phyloP scores from a whole-genome alignment of 78 protist species.

The Planoprotostelium fungivorum region DNA sequence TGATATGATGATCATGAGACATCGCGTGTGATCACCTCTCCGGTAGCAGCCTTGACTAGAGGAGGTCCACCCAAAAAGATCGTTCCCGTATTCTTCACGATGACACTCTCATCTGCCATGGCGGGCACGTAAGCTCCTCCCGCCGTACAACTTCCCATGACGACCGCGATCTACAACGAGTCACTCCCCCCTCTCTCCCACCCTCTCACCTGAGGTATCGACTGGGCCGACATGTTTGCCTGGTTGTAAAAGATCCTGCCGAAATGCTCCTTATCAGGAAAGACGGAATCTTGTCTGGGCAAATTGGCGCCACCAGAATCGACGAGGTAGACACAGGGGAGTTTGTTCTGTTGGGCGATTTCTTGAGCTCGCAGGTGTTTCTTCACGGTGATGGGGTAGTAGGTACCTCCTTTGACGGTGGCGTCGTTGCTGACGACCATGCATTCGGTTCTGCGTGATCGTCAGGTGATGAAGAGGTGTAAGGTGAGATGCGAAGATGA shows the following conservation, averaged over 20 bases:
- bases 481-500: too few species aligned
- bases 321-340: slow-evolving; percentile 95
- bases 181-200: background rate
- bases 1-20: too few species aligned
- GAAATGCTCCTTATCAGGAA: slow-evolving; percentile 94
- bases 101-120: slow-evolving; percentile 93
- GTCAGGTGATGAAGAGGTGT: too few species aligned
- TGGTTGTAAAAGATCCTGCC: slow-evolving; percentile 97
- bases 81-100: slow-evolving; percentile 88
- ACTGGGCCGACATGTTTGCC: slow-evolving; percentile 82
- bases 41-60: slow-evolving; percentile 95
- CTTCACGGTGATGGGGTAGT: slow-evolving; percentile 95
- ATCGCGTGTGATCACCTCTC: slow-evolving; percentile 34
- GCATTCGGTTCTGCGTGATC: slow-evolving; percentile 37
- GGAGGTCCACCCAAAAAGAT: slow-evolving; percentile 97
- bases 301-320: slow-evolving; percentile 94
- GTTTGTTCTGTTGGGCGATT: slow-evolving; percentile 84
- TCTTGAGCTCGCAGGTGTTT: slow-evolving; percentile 86
- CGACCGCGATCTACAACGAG: slow-evolving; percentile 77
- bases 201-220: slow-evolving; percentile 80
- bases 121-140: slow-evolving; percentile 98
- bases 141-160: slow-evolving; percentile 98
- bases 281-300: slow-evolving; percentile 89
- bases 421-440: slow-evolving; percentile 96
- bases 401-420: slow-evolving; percentile 98